Conservation (phyloP, 257 asterid species). For the Plantago ovata region DNA sequence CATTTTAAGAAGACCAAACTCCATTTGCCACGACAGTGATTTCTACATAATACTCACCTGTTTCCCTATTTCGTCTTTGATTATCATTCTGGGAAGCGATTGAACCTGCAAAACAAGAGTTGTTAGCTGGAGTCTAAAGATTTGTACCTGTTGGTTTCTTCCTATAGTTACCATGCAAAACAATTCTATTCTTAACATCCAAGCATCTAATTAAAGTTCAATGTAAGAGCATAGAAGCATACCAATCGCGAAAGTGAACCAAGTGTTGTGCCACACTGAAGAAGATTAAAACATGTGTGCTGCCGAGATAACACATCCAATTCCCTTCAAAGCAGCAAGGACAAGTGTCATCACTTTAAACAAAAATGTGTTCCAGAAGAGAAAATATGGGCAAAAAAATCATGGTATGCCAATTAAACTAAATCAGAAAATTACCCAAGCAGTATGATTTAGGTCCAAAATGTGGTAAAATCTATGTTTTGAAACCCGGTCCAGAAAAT, state of each 20-base stretch:
- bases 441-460: no score
- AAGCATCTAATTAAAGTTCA: constrained; percentile 16
- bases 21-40: constrained; percentile 2
- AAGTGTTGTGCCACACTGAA: constrained; percentile 83
- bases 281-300: constrained; percentile 89
- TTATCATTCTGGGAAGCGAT: constrained; percentile 97
- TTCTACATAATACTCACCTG: constrained; percentile 49
- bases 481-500: no score
- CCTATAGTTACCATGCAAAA: no score
- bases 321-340: constrained; percentile 53
- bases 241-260: constrained; percentile 95
- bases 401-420: no score
- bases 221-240: constrained; percentile 15
- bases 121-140: no score
- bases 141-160: no score
- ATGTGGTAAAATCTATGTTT: no score
- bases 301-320: constrained; percentile 83
- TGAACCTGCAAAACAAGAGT: constrained; percentile 92
- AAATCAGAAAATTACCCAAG: no score
- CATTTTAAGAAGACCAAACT: constrained; percentile 4
- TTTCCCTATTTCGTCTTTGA: constrained; percentile 86
- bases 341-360: constrained; percentile 17
- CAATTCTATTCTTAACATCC: constrained; percentile 20
- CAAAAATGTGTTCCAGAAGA: background rate
- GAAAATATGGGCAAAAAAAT: background rate